A percentile compares a stretch with the other conserved stretches of the same genome.
phyloP scores from a whole-genome alignment of 768 basidiomycete species.

The Leucocoprinus sp. region DNA sequence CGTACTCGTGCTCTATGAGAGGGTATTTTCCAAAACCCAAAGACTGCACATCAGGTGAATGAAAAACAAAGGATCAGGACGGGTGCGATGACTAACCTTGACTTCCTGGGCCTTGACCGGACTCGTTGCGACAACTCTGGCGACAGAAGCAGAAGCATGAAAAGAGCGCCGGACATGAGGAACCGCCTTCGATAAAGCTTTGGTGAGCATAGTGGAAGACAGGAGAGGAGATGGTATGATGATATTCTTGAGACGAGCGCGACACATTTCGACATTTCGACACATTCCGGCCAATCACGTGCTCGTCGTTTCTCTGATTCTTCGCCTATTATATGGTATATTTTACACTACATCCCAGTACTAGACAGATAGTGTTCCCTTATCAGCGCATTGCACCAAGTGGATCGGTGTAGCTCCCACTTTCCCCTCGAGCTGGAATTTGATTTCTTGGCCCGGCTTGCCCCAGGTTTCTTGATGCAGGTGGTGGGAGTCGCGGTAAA shows the following conservation, averaged over 20 bases:
- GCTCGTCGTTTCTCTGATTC: conserved; percentile 28
- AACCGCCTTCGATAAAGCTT: conserved; percentile 48
- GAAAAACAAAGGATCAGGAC: conserved; percentile 11
- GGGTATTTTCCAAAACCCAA: conserved; percentile 89
- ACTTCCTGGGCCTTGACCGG: conserved; percentile 79
- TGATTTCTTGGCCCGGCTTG: conserved; percentile 22
- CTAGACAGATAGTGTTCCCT: conserved; percentile 8
- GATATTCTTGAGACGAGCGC: conserved; percentile 7
- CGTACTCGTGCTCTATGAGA: conserved; percentile 97
- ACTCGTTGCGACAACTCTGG: conserved; percentile 59
- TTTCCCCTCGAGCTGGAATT: conserved; percentile 17
- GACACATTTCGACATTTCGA: conserved; percentile 26
- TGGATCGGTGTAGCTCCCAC: conserved; percentile 29
- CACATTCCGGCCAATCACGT: conserved; percentile 33
- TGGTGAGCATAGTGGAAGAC: conserved; percentile 51
- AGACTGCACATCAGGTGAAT: conserved; percentile 34
- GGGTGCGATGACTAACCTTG: conserved; percentile 39
- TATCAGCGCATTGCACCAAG: conserved; percentile 29
- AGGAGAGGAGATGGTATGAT: conserved; percentile 15
- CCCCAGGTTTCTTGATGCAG: conserved; percentile 32
- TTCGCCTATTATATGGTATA: not conserved
- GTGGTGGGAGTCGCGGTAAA: conserved; percentile 45
- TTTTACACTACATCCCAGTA: not conserved
- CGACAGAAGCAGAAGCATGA: conserved; percentile 51
- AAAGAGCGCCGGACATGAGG: conserved; percentile 50